Evolutionary conservation across 768 basidiomycete genomes (phyloP).

Genomic region (Fibroporia radiculosa): DNA sequence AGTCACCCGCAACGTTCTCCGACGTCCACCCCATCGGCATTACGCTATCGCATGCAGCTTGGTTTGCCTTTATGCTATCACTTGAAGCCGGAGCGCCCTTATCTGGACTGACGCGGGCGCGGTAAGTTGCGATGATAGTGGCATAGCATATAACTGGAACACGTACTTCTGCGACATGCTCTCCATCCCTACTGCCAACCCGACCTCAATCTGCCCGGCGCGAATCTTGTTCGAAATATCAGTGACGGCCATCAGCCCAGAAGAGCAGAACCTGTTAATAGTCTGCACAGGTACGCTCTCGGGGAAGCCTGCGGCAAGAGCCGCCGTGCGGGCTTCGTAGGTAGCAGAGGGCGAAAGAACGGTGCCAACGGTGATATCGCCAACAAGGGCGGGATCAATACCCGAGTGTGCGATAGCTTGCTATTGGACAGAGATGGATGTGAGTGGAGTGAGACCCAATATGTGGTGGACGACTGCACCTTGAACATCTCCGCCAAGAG

Average conservation of each 20-base stretch:
- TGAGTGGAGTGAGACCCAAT: neutral
- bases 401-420: conserved; percentile 50
- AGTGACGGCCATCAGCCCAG: conserved; percentile 79
- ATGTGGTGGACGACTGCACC: conserved; percentile 27
- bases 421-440: conserved; percentile 24
- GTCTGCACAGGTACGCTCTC: conserved; percentile 67
- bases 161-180: conserved; percentile 75
- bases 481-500: conserved; percentile 77
- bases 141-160: neutral
- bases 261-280: conserved; percentile 78
- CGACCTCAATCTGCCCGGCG: conserved; percentile 73
- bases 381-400: conserved; percentile 58
- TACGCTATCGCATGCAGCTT: conserved; percentile 50
- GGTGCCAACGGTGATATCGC: conserved; percentile 76
- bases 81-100: conserved; percentile 52
- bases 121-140: conserved; percentile 14
- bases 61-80: conserved; percentile 49
- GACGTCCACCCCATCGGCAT: conserved; percentile 88
- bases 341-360: conserved; percentile 57
- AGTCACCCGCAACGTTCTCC: conserved; percentile 78
- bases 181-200: conserved; percentile 78
- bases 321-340: conserved; percentile 67
- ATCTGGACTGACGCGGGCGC: conserved; percentile 47
- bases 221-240: conserved; percentile 70
- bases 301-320: conserved; percentile 76